Percentiles rank a stretch among this genome's conserved stretches.
Evolutionary conservation across 352 stramenopile species (phyloP).

Genomic region (Globisporangium nagaii): DNA sequence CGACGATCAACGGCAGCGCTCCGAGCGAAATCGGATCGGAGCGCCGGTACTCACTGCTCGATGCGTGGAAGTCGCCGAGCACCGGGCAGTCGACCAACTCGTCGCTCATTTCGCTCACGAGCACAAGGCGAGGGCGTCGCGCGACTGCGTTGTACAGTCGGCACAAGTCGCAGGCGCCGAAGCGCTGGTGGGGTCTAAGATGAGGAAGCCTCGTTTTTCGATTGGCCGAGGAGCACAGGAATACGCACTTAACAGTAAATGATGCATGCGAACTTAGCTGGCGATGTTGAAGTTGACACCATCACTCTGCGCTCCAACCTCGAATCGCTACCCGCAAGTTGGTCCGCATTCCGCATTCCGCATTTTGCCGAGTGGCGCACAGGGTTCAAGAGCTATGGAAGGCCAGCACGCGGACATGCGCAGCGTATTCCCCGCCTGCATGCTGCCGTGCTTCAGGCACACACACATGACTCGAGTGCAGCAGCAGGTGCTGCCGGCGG

Average conservation of each 20-base stretch:
- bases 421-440: constrained; percentile 26
- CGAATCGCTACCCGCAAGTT: neutral
- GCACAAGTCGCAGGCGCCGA: constrained; percentile 52
- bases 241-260: neutral
- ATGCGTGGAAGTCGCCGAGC: constrained; percentile 61
- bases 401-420: constrained; percentile 9
- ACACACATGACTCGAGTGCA: constrained; percentile 39
- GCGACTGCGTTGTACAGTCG: constrained; percentile 57
- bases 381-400: constrained; percentile 2
- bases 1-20: neutral
- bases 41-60: constrained; percentile 64
- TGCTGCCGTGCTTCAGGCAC: constrained; percentile 40
- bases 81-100: constrained; percentile 48
- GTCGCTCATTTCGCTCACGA: constrained; percentile 66
- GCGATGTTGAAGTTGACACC: constrained; percentile 33
- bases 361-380: neutral
- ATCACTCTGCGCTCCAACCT: constrained; percentile 38
- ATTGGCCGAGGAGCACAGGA: no score
- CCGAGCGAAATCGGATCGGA: constrained; percentile 33
- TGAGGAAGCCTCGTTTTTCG: no score
- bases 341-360: constrained; percentile 1
- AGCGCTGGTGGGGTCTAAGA: constrained; percentile 33
- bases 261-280: constrained; percentile 1
- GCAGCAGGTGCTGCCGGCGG: constrained; percentile 25
- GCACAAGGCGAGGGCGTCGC: constrained; percentile 55